Evolutionary conservation across 139 green algal species (phyloP).

Genomic region (Chlorella vulgaris): DNA sequence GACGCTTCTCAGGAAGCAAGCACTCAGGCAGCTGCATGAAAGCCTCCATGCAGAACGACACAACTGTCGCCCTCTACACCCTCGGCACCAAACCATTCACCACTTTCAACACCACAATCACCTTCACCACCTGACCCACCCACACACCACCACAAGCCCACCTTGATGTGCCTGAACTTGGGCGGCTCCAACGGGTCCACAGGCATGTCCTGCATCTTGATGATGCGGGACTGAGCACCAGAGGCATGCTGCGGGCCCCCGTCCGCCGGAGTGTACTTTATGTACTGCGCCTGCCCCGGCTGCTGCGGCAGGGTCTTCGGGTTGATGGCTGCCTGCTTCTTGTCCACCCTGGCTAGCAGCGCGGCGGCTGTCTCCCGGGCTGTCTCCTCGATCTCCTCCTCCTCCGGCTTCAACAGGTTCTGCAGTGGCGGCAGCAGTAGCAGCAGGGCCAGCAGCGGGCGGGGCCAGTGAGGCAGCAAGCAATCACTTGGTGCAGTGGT

Average conservation of each 20-base stretch:
- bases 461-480: neutral
- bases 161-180: conserved; percentile 79
- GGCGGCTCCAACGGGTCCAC: conserved; percentile 96
- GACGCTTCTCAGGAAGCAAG: neutral
- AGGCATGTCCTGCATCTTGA: conserved; percentile 97
- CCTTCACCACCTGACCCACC: neutral
- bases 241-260: conserved; percentile 62
- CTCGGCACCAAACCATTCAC: neutral
- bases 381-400: conserved; percentile 82
- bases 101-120: neutral
- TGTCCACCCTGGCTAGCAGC: conserved; percentile 73
- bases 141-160: neutral
- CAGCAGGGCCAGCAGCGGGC: too few species aligned
- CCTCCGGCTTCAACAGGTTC: conserved; percentile 70
- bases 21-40: too few species aligned
- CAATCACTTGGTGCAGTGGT: too few species aligned
- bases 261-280: conserved; percentile 96
- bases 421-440: conserved; percentile 4
- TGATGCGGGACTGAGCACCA: conserved; percentile 88
- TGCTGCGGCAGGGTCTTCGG: conserved; percentile 76
- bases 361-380: conserved; percentile 73
- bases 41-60: too few species aligned
- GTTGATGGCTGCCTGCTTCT: conserved; percentile 80
- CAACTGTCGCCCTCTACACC: too few species aligned
- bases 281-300: conserved; percentile 81